Evolutionary conservation across 2,329 filamentous ascomycete species (phyloP), one percentile per base, ranked within the genome.

Genomic region (Colletotrichum zoysiae): DNA sequence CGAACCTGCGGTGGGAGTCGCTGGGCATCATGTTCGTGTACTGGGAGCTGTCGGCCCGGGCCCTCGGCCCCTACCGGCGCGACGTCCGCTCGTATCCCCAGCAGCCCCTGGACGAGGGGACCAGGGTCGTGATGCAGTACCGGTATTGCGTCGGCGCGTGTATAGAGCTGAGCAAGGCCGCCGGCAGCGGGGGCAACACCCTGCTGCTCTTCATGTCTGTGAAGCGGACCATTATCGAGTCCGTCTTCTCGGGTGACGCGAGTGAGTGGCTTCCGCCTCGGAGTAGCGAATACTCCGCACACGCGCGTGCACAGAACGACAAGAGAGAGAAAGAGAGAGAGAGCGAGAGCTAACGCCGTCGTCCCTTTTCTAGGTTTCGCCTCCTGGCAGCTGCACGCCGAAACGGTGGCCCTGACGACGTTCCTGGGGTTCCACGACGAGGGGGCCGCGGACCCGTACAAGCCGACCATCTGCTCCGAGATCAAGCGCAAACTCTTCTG

Each of bases 1-100:
- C 73, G 0, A 81, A 80, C 20, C 75, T 84, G 26, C 79, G 84
- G 1, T 86, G 84, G 84, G 84, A 86, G 64, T 80, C 82, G 0
- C 65, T 86, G 1, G 84, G 83, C 0, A 64, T 85, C 14, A 74
- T 84, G 1, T 85, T 80, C 33, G 74, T 69, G 8, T 75, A 74
- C 59, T 75, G 74, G 73, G 73, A 74, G 57, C n/a, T 71, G 26
- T 62, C 65, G 33, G 70, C 59, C 9, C 59, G 70, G 26, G 69
- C 56, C 23, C 46, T 70, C 30, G 65, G 65, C 8, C 65, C 65
- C 11, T 70, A 65, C 48, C 59, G 70, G n/a, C 70, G 59, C 4
- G 70, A 72, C 18, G 53, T 56, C 14, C 59, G 59, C 4, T 60
- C 60, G 33, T 35, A 64, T 0, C 64, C 50, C 16, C 42, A 57